Conservation (phyloP, 2,329 filamentous ascomycete species). For the Polytolypa hystricis region DNA sequence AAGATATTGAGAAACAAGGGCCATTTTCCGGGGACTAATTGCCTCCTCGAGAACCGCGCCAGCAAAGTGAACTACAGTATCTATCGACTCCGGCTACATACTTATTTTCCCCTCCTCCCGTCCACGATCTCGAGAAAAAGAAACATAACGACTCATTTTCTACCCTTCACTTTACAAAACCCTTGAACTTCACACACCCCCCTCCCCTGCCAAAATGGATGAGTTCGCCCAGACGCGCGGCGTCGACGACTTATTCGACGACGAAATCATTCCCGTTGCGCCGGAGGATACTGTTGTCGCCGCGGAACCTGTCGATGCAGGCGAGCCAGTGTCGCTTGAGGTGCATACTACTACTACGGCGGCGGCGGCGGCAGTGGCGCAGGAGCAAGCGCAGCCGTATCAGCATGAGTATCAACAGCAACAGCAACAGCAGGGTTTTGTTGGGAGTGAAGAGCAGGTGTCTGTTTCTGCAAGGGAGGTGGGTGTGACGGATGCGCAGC, state of each 20-base stretch:
- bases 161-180: neutral
- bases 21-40: too few relatives aligned
- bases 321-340: too few relatives aligned
- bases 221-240: constrained; percentile 41
- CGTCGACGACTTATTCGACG: constrained; percentile 41
- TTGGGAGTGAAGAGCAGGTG: neutral
- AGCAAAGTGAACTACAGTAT: too few relatives aligned
- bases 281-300: constrained; percentile 1
- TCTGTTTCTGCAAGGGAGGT: neutral
- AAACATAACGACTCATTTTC: neutral
- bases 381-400: constrained; percentile 10
- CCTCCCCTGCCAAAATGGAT: constrained; percentile 21
- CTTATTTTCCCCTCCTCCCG: neutral
- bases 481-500: constrained; percentile 21
- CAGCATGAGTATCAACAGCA: neutral
- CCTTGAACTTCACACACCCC: neutral
- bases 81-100: too few relatives aligned
- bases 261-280: constrained; percentile 38
- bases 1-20: too few relatives aligned
- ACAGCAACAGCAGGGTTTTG: too few relatives aligned
- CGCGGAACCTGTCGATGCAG: too few relatives aligned
- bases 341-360: too few relatives aligned
- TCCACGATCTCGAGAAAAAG: neutral
- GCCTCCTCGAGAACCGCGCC: too few relatives aligned
- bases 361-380: constrained; percentile 4